These are phyloP conservation scores for Penicillium malachiteum DNA, from an alignment of 495 filamentous ascomycete genomes.

Conservation along the genomic window DNA sequence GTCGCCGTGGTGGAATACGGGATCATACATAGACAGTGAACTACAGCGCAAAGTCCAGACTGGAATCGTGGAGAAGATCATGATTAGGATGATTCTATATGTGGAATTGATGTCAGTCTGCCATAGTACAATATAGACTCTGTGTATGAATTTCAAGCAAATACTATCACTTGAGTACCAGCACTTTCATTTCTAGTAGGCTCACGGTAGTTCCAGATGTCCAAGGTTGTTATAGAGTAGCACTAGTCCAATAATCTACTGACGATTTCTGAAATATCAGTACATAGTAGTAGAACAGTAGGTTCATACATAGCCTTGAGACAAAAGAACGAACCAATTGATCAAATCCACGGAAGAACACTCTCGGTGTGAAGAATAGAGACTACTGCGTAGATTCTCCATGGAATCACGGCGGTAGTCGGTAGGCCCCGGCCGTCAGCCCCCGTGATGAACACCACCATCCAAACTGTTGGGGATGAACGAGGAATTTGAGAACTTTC, in stretches of 20 bases:
- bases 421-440: slow-evolving; percentile 4
- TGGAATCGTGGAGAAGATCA: neutral
- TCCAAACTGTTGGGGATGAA: neutral
- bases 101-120: no score
- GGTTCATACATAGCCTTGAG: no score
- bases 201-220: no score
- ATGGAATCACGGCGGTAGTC: neutral
- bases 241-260: no score
- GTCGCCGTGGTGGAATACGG: slow-evolving; percentile 12
- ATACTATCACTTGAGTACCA: no score
- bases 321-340: no score
- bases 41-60: slow-evolving; percentile 15
- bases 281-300: no score
- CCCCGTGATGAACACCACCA: neutral
- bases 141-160: no score
- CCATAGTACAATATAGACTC: no score
- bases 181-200: no score
- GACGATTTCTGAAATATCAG: no score
- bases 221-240: no score
- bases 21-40: slow-evolving; percentile 5
- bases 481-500: neutral
- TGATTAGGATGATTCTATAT: neutral
- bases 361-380: neutral
- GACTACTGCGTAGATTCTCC: slow-evolving; percentile 4
- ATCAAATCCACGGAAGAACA: neutral